A percentile compares a stretch with the other conserved stretches of the same genome.
These are phyloP conservation scores for Eucalyptus pauciflora DNA, from an alignment of 345 rosid genomes.

Conservation along the genomic window DNA sequence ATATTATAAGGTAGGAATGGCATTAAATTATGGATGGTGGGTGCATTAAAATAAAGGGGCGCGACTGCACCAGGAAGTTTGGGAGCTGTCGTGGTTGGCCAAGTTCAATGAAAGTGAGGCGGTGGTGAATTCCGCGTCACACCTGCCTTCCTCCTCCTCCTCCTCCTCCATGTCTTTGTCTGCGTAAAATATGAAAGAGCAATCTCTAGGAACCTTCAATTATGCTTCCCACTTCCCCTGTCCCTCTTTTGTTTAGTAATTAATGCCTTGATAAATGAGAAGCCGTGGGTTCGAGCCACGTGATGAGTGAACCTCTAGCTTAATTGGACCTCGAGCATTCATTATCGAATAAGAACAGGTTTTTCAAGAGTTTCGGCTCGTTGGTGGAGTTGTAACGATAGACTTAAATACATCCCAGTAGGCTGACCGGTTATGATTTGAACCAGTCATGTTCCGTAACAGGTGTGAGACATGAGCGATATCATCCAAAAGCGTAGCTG, in stretches of 20 bases:
- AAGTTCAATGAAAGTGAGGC: background rate
- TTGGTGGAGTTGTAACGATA: background rate
- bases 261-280: background rate
- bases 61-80: background rate
- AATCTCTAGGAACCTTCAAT: background rate
- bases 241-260: background rate
- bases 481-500: rapidly evolving
- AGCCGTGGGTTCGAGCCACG: background rate
- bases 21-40: background rate
- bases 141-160: background rate
- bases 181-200: background rate
- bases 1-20: background rate
- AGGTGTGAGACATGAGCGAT: background rate
- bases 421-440: rapidly evolving
- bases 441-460: rapidly evolving
- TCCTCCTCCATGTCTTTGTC: background rate
- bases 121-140: background rate
- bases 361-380: background rate
- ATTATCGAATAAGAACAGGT: background rate
- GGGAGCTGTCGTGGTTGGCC: background rate
- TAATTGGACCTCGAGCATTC: background rate
- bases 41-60: background rate
- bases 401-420: background rate
- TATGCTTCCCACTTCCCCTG: background rate
- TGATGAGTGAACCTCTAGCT: background rate